These are phyloP conservation scores for Epithele typhae DNA, from an alignment of 768 basidiomycete species.

Conservation along the genomic window DNA sequence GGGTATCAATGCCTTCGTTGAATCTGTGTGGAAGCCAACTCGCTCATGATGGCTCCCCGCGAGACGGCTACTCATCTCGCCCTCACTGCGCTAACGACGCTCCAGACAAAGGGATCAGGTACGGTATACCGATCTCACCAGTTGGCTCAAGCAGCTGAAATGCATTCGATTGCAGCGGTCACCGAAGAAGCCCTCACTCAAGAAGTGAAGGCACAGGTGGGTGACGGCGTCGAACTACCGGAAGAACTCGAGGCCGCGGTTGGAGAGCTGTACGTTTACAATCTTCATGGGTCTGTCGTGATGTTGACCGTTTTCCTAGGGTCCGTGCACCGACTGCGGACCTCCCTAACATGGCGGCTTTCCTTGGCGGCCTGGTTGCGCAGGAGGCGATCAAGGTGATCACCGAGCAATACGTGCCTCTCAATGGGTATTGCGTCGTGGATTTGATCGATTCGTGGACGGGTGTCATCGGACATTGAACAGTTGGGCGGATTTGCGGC, in stretches of 20 bases:
- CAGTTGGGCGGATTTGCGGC: neutral
- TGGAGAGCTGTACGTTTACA: slow-evolving; percentile 65
- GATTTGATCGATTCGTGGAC: slow-evolving; percentile 84
- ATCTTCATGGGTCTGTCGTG: neutral
- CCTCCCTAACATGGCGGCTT: slow-evolving; percentile 89
- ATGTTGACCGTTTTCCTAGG: slow-evolving; percentile 35
- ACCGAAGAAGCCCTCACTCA: too few relatives aligned
- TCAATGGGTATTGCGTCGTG: slow-evolving; percentile 78
- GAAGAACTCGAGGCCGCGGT: slow-evolving; percentile 53
- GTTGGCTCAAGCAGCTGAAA: too few relatives aligned
- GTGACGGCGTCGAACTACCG: slow-evolving; percentile 44
- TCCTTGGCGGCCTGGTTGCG: slow-evolving; percentile 90
- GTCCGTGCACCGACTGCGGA: slow-evolving; percentile 79
- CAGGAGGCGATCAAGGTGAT: slow-evolving; percentile 98
- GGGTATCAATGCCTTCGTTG: neutral
- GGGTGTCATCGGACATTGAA: slow-evolving; percentile 43
- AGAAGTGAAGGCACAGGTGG: slow-evolving; percentile 46
- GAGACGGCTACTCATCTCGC: slow-evolving; percentile 69
- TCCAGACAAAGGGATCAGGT: slow-evolving; percentile 19
- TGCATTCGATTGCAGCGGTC: too few relatives aligned
- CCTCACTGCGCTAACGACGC: slow-evolving; percentile 52
- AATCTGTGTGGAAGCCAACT: slow-evolving; percentile 6
- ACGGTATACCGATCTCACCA: too few relatives aligned
- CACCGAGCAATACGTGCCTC: slow-evolving; percentile 91
- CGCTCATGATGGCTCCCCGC: slow-evolving; percentile 35